These are phyloP conservation scores for Cladobotryum protrusum DNA, from an alignment of 2,329 filamentous ascomycete genomes.

Conservation along the genomic window DNA sequence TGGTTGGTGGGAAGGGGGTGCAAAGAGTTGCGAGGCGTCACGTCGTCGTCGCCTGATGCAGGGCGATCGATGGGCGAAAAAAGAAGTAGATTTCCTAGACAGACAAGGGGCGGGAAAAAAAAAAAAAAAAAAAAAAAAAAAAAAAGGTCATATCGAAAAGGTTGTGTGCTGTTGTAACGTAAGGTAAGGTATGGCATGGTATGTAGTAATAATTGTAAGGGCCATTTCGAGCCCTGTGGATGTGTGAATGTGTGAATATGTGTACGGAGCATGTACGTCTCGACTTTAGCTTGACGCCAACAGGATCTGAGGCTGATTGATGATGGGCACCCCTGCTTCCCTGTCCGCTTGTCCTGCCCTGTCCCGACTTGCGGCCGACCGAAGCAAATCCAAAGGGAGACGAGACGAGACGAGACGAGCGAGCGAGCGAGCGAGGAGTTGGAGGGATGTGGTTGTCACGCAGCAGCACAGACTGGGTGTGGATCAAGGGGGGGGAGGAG, in stretches of 20 bases:
- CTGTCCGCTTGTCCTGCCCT: neutral
- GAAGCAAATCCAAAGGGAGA: neutral
- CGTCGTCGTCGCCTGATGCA: neutral
- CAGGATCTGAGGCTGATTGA: neutral
- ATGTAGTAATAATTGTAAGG: no score
- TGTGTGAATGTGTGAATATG: no score
- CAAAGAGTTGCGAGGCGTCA: neutral
- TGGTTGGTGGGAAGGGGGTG: neutral
- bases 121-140: no score
- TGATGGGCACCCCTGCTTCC: neutral
- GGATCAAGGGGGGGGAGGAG: neutral
- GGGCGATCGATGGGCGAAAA: neutral
- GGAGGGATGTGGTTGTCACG: no score
- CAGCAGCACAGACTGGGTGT: neutral
- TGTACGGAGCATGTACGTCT: no score
- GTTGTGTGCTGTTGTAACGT: no score
- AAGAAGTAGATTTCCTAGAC: no score
- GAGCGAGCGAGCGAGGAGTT: neutral
- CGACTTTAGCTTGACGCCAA: neutral
- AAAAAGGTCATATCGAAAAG: no score
- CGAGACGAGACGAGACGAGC: neutral
- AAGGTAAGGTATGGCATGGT: no score
- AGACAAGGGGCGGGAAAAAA: no score
- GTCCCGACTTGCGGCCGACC: neutral
- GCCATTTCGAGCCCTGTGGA: no score